Evolutionary conservation across 164 flowering plant genomes (phyloP), one percentile per base, ranked within the genome.

Genomic region (Nelumbo lutea): DNA sequence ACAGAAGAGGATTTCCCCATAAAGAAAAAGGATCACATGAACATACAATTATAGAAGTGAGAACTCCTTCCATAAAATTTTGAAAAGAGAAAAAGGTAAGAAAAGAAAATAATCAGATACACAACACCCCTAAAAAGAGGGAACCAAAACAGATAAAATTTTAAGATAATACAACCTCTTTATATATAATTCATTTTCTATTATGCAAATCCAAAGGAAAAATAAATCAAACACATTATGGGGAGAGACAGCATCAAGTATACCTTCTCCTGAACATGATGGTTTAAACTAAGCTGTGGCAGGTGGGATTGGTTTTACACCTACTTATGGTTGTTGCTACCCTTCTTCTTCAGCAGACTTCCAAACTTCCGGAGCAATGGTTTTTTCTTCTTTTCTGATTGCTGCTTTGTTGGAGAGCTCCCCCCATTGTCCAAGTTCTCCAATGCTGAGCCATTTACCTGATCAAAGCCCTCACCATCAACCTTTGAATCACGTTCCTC

Each of bases 351-450:
- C 65, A 95, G 85, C 13, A 95, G 78, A 79, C 81, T 87, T 61
- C 98, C 96, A 65, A 95, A 92, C 75, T 88, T 90, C 52, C 79
- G 76, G 11, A 92, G 83, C 75, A 95, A 80, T 43, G 97, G 85
- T 71, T 90, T 95, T 82, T 95, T 91, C 87, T 95, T 95, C 89
- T 92, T 90, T 75, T 70, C 83, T 14, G 76, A 75, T 39, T 78
- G 86, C 70, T 83, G 86, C 79, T 87, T 86, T 38, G 87, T 43
- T 11, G 91, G 93, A 9, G 97, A 83, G 78, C 5, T 81, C 6
- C 74, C 81, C 8, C 88, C 84, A 69, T 84, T 89, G 10, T 86
- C 88, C 13, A 71, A 3, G 60, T 75, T 80, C 51, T 86, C 92
- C 0, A 80, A 10, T 47, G 85, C 75, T 38, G 82, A 71, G 42